Base-by-base conservation (phyloP, 2,329 filamentous ascomycete species). In the Aspergillus hortae region DNA sequence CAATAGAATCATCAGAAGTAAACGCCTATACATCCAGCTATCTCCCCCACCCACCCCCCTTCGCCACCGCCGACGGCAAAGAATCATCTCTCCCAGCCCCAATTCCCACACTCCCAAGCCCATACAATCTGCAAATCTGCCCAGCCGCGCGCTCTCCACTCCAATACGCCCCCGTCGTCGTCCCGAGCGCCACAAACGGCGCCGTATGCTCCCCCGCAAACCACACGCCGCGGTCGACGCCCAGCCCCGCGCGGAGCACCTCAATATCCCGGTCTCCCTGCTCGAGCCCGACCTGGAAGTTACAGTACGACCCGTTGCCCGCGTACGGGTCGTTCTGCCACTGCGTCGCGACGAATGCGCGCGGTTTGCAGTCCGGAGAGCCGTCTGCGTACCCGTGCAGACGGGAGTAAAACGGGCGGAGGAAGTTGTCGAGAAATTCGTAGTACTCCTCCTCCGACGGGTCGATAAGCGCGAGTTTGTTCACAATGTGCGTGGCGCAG, bases 111-210 rank as follows among this genome's bases (percentile, higher is more conserved):
- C 46, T 56, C 1, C 59, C 59, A 42, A 72, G 50, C 1, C 62
- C 61, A 53, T 63, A 59, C 2, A 58, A 19, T 32, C 58, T 54
- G 52, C 67, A 72, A 43, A 77, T 60, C 64, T 85, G 81, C 67
- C 77, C 80, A 1, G 81, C 91, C 32, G 91, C 88, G 17, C 80
- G 81, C 74, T 95, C 90, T 1, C 92, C 92, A 67, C 88, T 90
- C 90, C 90, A 95, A 69, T 90, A 96, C 10, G 92, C 92, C 0
- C 92, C 92, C 0, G 90, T 95, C 11, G 87, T 88, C 4, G 92
- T 96, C 0, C 92, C 92, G 55, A 96, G 70, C 10, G 89, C 91
- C 25, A 95, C 85, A 74, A 96, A 95, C 4, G 92, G 91, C 49
- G 90, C 87, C 19, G 90, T 95, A 72, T 96, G 91, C 72, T 96